Evolutionary conservation across 306 rosid species (phyloP), one percentile per base, ranked within the genome.

Genomic region (Vicia villosa): DNA sequence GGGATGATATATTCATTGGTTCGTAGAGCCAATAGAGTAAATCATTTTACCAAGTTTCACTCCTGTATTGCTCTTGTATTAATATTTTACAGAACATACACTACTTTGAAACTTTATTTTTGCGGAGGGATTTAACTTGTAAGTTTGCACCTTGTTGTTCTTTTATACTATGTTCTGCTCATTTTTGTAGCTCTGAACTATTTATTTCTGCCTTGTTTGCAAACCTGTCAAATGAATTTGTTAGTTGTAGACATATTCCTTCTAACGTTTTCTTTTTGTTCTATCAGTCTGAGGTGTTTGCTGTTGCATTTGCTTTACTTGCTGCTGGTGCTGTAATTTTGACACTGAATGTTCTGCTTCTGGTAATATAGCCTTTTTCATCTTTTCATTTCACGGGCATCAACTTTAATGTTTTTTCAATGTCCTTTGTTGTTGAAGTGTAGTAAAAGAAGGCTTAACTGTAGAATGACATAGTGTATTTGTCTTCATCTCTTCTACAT

Each of bases 241-340:
- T 54, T 10, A 14, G 55, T 37, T 45, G 54, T 74, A 14, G 28
- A 74, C 46, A 43, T 65, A 24, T 49, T 20, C 61, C 41, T 76
- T 37, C 75, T 81, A 49, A 80, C 63, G 16, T 32, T 61, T 47
- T 63, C 59, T 47, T 45, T 16, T 45, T 1, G 20, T 63, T 63
- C 21, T 72, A 55, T 43, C 92, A 95, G 99, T 87, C 96, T 63
- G 99, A 95, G 80, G 99, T 94, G 49, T 94, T 94, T 32, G 99
- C 97, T 22, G 99, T 91, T 77, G 96, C 97, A 54, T 94, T 94
- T 84, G 99, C 97, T 30, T 88, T 94, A 41, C 99, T 94, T 70
- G 99, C 99, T 71, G 92, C 91, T 43, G 97, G 99, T 30, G 97
- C 96, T 66, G 88, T 94, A 66, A 82, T 95, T 80, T 80, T 95